These are phyloP conservation scores for Fusarium compactum DNA, from an alignment of 2,329 filamentous ascomycete species.

Conservation along the genomic window DNA sequence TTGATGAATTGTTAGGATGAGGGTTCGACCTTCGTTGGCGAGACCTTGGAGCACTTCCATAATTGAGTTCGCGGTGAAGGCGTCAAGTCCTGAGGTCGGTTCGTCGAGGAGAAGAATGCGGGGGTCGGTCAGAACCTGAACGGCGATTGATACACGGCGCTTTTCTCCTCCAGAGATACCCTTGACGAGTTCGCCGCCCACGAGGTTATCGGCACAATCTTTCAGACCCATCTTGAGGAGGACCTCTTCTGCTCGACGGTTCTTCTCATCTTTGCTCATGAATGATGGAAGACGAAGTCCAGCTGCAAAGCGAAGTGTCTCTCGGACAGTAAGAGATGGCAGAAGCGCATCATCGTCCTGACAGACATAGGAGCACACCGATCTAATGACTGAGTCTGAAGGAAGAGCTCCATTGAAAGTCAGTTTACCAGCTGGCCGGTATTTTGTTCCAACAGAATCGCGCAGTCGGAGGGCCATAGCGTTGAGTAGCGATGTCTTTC, in stretches of 20 bases:
- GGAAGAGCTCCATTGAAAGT: conserved; percentile 77
- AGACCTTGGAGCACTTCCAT: conserved; percentile 78
- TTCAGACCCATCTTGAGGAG: conserved; percentile 81
- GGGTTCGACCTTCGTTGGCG: conserved; percentile 77
- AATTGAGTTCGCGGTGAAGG: conserved; percentile 82
- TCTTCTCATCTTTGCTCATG: conserved; percentile 77
- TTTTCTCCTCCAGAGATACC: conserved; percentile 86
- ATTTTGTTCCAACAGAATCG: conserved; percentile 71
- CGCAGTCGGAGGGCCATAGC: conserved; percentile 77
- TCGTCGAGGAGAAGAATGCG: conserved; percentile 80
- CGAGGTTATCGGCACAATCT: conserved; percentile 80
- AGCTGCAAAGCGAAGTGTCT: conserved; percentile 78
- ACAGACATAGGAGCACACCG: conserved; percentile 80
- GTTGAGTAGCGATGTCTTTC: conserved; percentile 81
- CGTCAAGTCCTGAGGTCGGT: conserved; percentile 80
- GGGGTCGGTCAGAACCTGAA: conserved; percentile 82
- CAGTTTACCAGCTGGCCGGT: conserved; percentile 71
- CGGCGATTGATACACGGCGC: conserved; percentile 79
- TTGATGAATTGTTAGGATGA: conserved; percentile 84
- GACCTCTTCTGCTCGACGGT: conserved; percentile 75
- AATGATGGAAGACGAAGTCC: conserved; percentile 76
- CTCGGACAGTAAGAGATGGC: conserved; percentile 79
- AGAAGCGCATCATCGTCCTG: conserved; percentile 83
- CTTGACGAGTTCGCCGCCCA: conserved; percentile 79
- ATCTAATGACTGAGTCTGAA: conserved; percentile 75